Base-by-base conservation (phyloP, 805 yeast species). In the Debaryomyces hansenii region DNA sequence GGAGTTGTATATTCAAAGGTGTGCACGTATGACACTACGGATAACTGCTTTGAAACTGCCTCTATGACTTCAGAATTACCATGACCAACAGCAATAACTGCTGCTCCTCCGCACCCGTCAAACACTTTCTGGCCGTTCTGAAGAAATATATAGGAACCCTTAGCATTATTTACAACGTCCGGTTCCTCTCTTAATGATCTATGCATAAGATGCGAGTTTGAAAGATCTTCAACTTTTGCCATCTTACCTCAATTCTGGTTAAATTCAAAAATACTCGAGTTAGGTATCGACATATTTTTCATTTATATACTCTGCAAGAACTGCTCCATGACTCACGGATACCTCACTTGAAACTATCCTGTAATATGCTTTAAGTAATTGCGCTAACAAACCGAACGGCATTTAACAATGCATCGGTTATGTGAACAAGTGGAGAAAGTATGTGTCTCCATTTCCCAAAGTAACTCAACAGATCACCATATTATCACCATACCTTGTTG, bases 221-320 rank as follows among this genome's bases (percentile, higher is more conserved):
- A 58, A 24, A 83, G 42, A 82, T 90, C 35, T 90, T 90, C 60
- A 96, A 20, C 10, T 9, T 24, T 24, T 9, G 7, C 4, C 27
- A 24, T 24, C 5, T 24, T 24, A 24, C 4, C 2, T 24, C 27
- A 24, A 24, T 24, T 24, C 5, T 24, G 2, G 10, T 24, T 16
- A 16, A 16, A 16, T 2, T 16, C 3, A 2, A 10, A 28, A 10
- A 28, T 28, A 3, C 32, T 28, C n/a, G n/a, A 28, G 32, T 28
- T 10, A 28, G n/a, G 32, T 10, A 28, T 4, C 10, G 32, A 3
- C 10, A 10, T 28, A 28, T 34, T 34, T 9, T 14, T 9, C 14
- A 14, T 14, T 9, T 34, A 34, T 14, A 34, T 34, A 10, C 4
- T 10, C 32, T n/a, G n/a, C n/a, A n/a, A n/a, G n/a, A n/a, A n/a